Percentiles rank a stretch among this genome's conserved stretches.
Conservation (phyloP, 2,329 filamentous ascomycete genomes). For the Aspergillus sp. region DNA sequence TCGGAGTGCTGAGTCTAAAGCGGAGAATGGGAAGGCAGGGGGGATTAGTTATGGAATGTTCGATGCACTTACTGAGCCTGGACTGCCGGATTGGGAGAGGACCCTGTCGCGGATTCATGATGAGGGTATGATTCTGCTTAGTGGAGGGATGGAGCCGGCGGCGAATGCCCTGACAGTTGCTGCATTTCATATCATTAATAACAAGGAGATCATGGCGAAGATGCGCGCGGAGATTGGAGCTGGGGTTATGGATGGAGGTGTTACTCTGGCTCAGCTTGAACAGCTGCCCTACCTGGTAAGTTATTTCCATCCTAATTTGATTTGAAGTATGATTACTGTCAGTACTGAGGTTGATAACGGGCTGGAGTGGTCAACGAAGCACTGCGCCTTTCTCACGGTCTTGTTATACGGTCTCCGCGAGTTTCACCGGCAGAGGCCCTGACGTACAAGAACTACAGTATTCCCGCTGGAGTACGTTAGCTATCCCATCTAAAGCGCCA, state of each 20-base stretch:
- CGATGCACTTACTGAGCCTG: background rate
- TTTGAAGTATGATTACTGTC: too few species aligned
- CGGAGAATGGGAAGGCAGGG: background rate
- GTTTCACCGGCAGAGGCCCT: constrained; percentile 26
- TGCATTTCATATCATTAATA: constrained; percentile 27
- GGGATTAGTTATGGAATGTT: background rate
- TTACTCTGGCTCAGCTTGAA: constrained; percentile 28
- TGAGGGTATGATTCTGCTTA: constrained; percentile 40
- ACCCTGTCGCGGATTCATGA: constrained; percentile 16
- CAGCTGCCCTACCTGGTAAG: constrained; percentile 42
- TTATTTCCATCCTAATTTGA: background rate
- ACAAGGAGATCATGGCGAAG: constrained; percentile 16
- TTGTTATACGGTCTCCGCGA: constrained; percentile 30
- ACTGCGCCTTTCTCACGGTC: constrained; percentile 40
- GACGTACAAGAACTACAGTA: constrained; percentile 30
- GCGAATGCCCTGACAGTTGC: constrained; percentile 28
- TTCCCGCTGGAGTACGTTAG: background rate
- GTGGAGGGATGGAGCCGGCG: constrained; percentile 44
- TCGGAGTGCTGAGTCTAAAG: background rate
- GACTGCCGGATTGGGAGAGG: constrained; percentile 1
- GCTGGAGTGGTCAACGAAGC: constrained; percentile 20
- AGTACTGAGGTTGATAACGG: background rate
- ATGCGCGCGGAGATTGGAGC: constrained; percentile 29
- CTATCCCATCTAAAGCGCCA: too few species aligned
- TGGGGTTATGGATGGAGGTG: background rate